phyloP scores from a whole-genome alignment of 2,329 filamentous ascomycete species.

The Exophiala lecanii-corni region DNA sequence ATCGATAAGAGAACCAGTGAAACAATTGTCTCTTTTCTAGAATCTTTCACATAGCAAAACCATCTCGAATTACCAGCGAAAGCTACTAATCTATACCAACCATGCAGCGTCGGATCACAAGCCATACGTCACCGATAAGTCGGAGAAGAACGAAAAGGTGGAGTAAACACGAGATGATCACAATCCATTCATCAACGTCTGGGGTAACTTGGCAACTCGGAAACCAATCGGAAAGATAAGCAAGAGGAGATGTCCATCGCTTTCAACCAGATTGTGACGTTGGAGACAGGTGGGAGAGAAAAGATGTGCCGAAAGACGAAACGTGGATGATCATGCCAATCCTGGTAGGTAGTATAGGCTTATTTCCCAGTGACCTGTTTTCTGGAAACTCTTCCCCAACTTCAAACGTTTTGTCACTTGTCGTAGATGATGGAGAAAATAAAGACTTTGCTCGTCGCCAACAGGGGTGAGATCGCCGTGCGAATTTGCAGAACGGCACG shows the following conservation, averaged over 20 bases:
- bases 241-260: background rate
- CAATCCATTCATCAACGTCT: constrained; percentile 1
- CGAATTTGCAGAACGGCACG: constrained; percentile 46
- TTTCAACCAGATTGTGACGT: no score
- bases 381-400: background rate
- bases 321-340: background rate
- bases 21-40: background rate
- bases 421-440: constrained; percentile 41
- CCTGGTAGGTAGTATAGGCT: background rate
- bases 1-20: background rate
- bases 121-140: constrained; percentile 11
- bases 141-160: constrained; percentile 17
- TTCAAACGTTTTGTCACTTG: no score
- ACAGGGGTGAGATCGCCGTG: constrained; percentile 56
- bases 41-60: background rate
- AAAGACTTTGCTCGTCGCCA: constrained; percentile 53
- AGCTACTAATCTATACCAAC: background rate
- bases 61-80: background rate
- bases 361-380: background rate
- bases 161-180: constrained; percentile 5
- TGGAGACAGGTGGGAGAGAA: no score
- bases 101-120: background rate
- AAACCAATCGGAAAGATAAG: background rate
- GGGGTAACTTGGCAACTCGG: constrained; percentile 5
- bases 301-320: background rate